Base-by-base conservation (phyloP, 1,284 basidiomycete species). In the Xerocomus nothofagi region DNA sequence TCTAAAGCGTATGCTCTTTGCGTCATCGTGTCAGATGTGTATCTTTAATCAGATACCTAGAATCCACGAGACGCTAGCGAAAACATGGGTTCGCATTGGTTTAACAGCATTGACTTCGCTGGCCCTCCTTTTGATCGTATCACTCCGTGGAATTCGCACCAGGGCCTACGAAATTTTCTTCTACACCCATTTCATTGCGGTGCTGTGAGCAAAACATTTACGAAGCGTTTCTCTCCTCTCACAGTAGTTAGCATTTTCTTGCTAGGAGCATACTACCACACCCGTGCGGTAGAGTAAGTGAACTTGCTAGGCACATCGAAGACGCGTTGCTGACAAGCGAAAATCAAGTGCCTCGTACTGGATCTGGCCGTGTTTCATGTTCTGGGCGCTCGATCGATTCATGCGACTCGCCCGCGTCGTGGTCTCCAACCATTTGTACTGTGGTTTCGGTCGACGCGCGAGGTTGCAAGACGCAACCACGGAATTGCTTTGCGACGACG, bases 361-460 rank as follows among this genome's bases (percentile, higher is more conserved):
- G 54, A 58, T 80, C 24, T 81, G 79, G 79, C 81, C 83, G 4
- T 72, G 75, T 2, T 74, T 85, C 66, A 67, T 84, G 56, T 62
- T 87, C 29, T 89, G 85, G 85, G 82, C 71, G 0, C 62, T 85
- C 39, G 86, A 88, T 62, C 78, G 85, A 23, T 49, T 77, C 32
- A 57, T 84, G 47, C 79, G 84, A 12, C 20, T 75, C 15, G 50
- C 73, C 10, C 78, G 82, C 15, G 62, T 86, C 6, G 54, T 80
- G 39, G 53, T 75, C 30, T 73, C 75, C 68, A 87, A 86, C 67
- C 54, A 63, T 42, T 40, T 61, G 39, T 68, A 65, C 44, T 65
- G 48, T 33, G 43, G 53, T 3, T 66, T 59, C 46, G 6, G 52
- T 45, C 50, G 48, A 2, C 53, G 55, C 15, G 47, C 54, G 0